Base-by-base conservation (phyloP, 2,329 filamentous ascomycete species). In the Daldinia sp. region DNA sequence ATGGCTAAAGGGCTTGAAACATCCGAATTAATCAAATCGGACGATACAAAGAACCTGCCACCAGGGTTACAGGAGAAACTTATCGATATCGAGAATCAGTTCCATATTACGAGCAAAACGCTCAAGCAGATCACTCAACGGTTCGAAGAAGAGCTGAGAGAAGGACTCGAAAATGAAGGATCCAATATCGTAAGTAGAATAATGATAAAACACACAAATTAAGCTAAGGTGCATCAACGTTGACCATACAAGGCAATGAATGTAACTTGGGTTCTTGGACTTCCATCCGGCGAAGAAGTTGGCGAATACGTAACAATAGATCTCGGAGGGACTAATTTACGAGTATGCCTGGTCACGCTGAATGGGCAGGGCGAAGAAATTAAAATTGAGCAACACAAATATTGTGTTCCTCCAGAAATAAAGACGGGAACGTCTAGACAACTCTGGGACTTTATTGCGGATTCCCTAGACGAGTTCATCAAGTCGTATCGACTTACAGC, bases 371-470 rank as follows among this genome's bases (percentile, higher is more conserved):
- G 92, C 80, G 93, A 92, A 54, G 91, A 94, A 77, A 96, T 95
- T 78, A 92, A 94, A 76, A 95, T 97, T 73, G 92, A 93, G 68
- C 94, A 98, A 81, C 94, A 92, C 73, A 96, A 97, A 80, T 97
- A 97, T 80, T 90, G 90, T 67, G 92, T 97, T 85, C 94, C 94
- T 0, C 90, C 95, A 74, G 91, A 96, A 78, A 85, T 98, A 70
- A 96, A 95, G 81, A 92, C 90, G 1, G 92, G 92, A 43, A 86
- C 87, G 37, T 85, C 90, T 3, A 91, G 96, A 39, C 91, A 96
- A 78, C 85, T 97, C 3, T 97, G 93, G 92, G 92, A 93, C 73
- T 97, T 97, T 79, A 92, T 97, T 75, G 93, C 93, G 75, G 92
- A 96, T 79, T 96, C 93, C 76, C 83, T 97, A 56, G 85, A 94